Percentiles rank a stretch among this genome's conserved stretches.
Conservation (phyloP, 805 yeast species). For the Metschnikowia proteae region DNA sequence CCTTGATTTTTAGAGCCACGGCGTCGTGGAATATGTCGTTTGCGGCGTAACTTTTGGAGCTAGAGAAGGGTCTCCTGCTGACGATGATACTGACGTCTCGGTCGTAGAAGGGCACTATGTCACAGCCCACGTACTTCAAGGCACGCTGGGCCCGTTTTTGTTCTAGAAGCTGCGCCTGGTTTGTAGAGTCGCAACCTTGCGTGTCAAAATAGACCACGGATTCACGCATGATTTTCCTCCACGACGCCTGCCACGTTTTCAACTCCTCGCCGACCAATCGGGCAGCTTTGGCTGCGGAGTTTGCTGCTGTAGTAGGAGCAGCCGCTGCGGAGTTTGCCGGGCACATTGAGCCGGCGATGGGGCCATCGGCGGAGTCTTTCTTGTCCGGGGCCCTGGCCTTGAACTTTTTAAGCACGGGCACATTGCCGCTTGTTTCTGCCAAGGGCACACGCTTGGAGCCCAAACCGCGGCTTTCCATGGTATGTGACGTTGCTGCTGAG, state of each 20-base stretch:
- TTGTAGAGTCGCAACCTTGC: slow-evolving; percentile 38
- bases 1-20: slow-evolving; percentile 57
- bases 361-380: background rate
- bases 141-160: slow-evolving; percentile 42
- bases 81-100: slow-evolving; percentile 72
- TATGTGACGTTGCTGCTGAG: background rate
- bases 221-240: slow-evolving; percentile 59
- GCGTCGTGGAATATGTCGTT: slow-evolving; percentile 70
- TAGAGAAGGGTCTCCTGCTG: slow-evolving; percentile 52
- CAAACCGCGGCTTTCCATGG: slow-evolving; percentile 3
- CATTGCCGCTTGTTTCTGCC: slow-evolving; percentile 38
- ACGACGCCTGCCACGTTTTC: slow-evolving; percentile 58
- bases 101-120: slow-evolving; percentile 44
- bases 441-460: slow-evolving; percentile 29
- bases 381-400: slow-evolving; percentile 9
- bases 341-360: background rate
- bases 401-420: slow-evolving; percentile 33
- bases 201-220: slow-evolving; percentile 61
- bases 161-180: slow-evolving; percentile 33
- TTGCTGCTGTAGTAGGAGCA: slow-evolving; percentile 1
- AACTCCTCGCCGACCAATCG: slow-evolving; percentile 46
- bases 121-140: slow-evolving; percentile 48
- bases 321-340: background rate
- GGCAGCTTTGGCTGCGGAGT: slow-evolving; percentile 16
- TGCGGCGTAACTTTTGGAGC: slow-evolving; percentile 39